A percentile compares a stretch with the other conserved stretches of the same genome.
These are phyloP conservation scores for Dillenia turbinata DNA, from an alignment of 164 flowering plant species.

Conservation along the genomic window DNA sequence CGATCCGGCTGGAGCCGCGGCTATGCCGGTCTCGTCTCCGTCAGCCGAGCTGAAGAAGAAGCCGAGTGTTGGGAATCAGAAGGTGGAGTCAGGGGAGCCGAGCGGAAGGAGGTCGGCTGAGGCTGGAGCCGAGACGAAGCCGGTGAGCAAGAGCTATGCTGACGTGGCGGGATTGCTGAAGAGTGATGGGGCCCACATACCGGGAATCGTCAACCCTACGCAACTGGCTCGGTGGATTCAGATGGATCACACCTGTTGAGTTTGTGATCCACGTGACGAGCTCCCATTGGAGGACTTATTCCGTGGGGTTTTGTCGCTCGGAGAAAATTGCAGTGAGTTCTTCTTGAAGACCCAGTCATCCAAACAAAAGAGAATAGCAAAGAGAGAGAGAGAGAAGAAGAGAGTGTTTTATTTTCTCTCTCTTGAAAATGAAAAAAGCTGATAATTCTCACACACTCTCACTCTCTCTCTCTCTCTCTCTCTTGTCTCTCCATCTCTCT, in stretches of 20 bases:
- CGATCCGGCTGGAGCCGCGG: constrained; percentile 50
- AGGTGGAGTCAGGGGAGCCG: not conserved
- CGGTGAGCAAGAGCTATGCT: constrained; percentile 29
- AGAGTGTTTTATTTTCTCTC: too few species aligned
- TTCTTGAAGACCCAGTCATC: too few species aligned
- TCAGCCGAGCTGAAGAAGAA: constrained; percentile 18
- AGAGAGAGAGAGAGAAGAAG: too few species aligned
- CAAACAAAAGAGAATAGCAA: too few species aligned
- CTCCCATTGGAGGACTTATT: constrained; percentile 2
- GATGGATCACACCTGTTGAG: constrained; percentile 25
- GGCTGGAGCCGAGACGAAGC: not conserved
- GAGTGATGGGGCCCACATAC: constrained; percentile 64
- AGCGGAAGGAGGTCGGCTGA: not conserved
- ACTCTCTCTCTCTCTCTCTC: too few species aligned
- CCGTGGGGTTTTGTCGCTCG: too few species aligned
- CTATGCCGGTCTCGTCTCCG: constrained; percentile 24
- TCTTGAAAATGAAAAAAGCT: too few species aligned
- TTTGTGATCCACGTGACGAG: constrained; percentile 3
- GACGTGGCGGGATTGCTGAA: constrained; percentile 69
- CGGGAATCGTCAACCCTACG: constrained; percentile 76
- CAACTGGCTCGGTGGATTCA: constrained; percentile 73
- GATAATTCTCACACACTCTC: too few species aligned
- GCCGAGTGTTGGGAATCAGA: not conserved
- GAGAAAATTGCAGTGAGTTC: too few species aligned
- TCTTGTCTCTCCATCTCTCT: too few species aligned